phyloP scores from a whole-genome alignment of 495 filamentous ascomycete species.

The Aspergillus mulundensis region DNA sequence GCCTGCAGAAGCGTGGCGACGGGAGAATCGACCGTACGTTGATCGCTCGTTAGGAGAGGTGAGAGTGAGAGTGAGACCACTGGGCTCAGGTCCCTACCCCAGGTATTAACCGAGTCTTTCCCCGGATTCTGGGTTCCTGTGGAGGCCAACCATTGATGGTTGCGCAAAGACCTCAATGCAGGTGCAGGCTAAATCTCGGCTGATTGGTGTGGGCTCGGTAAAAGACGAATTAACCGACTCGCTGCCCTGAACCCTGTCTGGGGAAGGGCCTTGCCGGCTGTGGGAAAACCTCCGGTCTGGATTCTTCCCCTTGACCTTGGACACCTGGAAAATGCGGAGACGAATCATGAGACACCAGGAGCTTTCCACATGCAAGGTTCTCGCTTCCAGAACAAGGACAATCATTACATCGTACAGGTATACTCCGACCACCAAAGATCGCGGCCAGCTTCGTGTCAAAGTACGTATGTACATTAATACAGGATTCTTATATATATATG shows the following conservation, averaged over 20 bases:
- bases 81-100: background rate
- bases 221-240: slow-evolving; percentile 6
- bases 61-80: background rate
- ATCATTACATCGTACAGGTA: background rate
- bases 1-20: background rate
- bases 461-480: background rate
- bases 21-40: slow-evolving; percentile 2
- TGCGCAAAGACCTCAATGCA: background rate
- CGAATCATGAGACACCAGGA: slow-evolving; percentile 1
- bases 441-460: background rate
- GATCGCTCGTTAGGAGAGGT: background rate
- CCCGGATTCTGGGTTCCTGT: slow-evolving; percentile 4
- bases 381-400: background rate
- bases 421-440: background rate
- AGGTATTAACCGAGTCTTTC: slow-evolving; percentile 14
- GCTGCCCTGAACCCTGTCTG: background rate
- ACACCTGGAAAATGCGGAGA: background rate
- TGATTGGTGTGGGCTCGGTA: slow-evolving; percentile 5
- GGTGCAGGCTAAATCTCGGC: slow-evolving; percentile 1
- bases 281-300: background rate
- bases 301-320: background rate
- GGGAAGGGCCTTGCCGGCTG: slow-evolving; percentile 10
- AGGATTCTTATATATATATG: background rate
- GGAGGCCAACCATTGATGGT: background rate
- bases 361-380: background rate